Evolutionary conservation across 73 alveolate genomes (phyloP).

Genomic region (Urostyla sp.): DNA sequence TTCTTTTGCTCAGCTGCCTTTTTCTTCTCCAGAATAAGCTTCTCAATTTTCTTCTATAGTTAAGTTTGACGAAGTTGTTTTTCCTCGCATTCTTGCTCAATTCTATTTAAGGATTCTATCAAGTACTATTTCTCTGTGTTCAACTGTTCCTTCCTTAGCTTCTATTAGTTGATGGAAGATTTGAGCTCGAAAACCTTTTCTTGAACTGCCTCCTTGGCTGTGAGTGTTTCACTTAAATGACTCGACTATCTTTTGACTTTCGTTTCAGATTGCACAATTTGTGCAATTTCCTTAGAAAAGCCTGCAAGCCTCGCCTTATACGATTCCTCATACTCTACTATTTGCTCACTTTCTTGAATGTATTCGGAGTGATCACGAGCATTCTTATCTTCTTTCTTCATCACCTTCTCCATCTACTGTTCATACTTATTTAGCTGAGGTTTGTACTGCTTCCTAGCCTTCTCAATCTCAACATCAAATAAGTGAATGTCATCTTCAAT

Average conservation of each 20-base stretch:
- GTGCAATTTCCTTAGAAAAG: constrained; percentile 7
- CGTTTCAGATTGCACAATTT: constrained; percentile 20
- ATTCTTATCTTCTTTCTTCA: constrained; percentile 41
- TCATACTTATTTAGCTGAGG: constrained; percentile 18
- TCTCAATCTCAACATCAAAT: constrained; percentile 33
- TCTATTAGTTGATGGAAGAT: constrained; percentile 4
- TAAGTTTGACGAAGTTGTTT: not conserved
- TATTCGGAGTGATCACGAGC: constrained; percentile 11
- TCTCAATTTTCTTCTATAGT: constrained; percentile 28
- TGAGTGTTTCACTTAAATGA: constrained; percentile 12
- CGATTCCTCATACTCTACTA: constrained; percentile 43
- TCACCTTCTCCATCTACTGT: constrained; percentile 21
- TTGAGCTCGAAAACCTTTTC: constrained; percentile 21
- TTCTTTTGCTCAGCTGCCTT: constrained; percentile 50
- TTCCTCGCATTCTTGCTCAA: constrained; percentile 42
- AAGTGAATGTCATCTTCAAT: not conserved
- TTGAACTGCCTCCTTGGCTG: constrained; percentile 24
- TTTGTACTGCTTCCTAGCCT: constrained; percentile 30
- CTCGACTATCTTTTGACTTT: constrained; percentile 13
- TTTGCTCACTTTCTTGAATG: constrained; percentile 10
- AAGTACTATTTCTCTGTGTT: constrained; percentile 2
- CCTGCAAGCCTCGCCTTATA: constrained; percentile 28
- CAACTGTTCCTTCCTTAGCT: constrained; percentile 19
- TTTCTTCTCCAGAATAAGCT: constrained; percentile 46
- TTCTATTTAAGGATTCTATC: not conserved